These are phyloP conservation scores for Phlyctochytrium planicorne DNA, from an alignment of 192 early-diverging fungal species.

Conservation along the genomic window DNA sequence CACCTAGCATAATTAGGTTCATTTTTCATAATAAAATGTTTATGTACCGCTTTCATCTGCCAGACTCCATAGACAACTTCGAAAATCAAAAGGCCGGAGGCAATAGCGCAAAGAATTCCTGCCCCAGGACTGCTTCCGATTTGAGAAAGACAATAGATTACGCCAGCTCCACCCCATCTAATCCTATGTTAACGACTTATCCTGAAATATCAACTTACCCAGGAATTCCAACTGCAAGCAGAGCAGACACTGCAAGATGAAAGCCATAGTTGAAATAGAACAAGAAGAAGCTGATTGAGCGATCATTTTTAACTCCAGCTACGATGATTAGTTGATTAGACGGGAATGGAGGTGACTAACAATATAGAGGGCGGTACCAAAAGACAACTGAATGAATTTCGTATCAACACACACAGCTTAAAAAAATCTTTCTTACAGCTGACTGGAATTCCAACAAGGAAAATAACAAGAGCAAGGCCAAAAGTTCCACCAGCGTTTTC, in stretches of 20 bases:
- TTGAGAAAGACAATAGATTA: constrained; percentile 30
- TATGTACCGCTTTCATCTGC: constrained; percentile 37
- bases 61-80: constrained; percentile 40
- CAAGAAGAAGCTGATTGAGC: constrained; percentile 36
- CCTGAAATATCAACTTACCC: constrained; percentile 17
- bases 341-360: too few species aligned
- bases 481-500: constrained; percentile 36
- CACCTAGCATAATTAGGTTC: constrained; percentile 4
- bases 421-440: not conserved
- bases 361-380: constrained; percentile 42
- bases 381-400: constrained; percentile 27
- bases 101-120: constrained; percentile 35
- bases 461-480: constrained; percentile 37
- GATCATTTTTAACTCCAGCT: constrained; percentile 33
- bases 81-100: constrained; percentile 28
- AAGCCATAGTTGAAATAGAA: constrained; percentile 39
- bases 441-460: constrained; percentile 39
- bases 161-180: constrained; percentile 31
- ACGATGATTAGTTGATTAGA: too few species aligned
- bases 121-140: constrained; percentile 28
- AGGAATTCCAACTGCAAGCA: constrained; percentile 37
- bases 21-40: not conserved
- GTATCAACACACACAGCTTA: too few species aligned
- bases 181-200: not conserved
- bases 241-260: constrained; percentile 27